Evolutionary conservation across 139 green algal genomes (phyloP).

Genomic region (Nannochloris sp.): DNA sequence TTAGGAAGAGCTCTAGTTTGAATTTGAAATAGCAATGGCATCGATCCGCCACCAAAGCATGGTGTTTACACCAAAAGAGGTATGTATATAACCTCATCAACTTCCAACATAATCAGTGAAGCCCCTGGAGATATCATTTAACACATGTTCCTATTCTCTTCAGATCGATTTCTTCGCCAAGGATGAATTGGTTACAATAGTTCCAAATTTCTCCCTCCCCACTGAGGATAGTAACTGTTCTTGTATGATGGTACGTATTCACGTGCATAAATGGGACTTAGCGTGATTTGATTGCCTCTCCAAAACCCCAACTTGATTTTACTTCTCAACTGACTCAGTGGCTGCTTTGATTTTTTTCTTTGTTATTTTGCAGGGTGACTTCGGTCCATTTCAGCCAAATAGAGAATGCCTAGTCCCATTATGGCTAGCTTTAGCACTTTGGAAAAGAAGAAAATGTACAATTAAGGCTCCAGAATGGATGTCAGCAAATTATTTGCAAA

Average conservation of each 20-base stretch:
- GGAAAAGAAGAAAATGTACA: conserved; percentile 61
- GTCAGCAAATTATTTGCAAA: conserved; percentile 33
- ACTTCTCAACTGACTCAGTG: too few relatives aligned
- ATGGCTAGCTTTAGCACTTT: conserved; percentile 75
- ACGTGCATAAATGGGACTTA: too few relatives aligned
- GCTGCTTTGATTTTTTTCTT: neutral
- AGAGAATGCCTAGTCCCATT: conserved; percentile 61
- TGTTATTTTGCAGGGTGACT: conserved; percentile 44
- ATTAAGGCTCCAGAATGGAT: conserved; percentile 77
- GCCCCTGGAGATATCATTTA: neutral
- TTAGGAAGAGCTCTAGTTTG: too few relatives aligned
- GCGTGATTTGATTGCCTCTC: too few relatives aligned
- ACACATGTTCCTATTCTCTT: neutral
- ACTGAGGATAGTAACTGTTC: conserved; percentile 21
- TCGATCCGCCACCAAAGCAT: too few relatives aligned
- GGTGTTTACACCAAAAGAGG: conserved; percentile 25
- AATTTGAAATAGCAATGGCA: too few relatives aligned
- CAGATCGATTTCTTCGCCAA: conserved; percentile 88
- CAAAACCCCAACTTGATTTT: too few relatives aligned
- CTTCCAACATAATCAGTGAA: neutral
- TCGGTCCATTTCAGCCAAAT: conserved; percentile 75
- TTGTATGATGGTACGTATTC: conserved; percentile 57
- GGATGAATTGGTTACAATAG: conserved; percentile 68
- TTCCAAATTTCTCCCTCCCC: conserved; percentile 75
- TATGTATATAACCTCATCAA: neutral